These are phyloP conservation scores for Aphanoascus verrucosus DNA, from an alignment of 2,329 filamentous ascomycete genomes.

Conservation along the genomic window DNA sequence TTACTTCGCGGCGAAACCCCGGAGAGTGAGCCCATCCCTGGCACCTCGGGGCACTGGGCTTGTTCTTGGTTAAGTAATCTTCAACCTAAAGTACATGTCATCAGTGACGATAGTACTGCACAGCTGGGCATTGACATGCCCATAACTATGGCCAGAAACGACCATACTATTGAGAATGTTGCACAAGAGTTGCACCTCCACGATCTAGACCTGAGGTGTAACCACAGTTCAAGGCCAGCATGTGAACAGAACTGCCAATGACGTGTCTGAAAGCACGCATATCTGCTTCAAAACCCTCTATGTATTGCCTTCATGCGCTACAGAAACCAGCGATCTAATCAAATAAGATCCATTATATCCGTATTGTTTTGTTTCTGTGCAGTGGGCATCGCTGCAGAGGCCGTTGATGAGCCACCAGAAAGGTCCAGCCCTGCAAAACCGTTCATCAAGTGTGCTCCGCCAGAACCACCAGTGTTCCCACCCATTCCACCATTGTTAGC, in stretches of 20 bases:
- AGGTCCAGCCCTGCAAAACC: conserved; percentile 77
- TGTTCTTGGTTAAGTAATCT: no score
- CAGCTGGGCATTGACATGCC: no score
- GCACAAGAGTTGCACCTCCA: no score
- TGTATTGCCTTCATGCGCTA: not conserved
- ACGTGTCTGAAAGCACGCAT: not conserved
- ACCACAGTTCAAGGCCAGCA: not conserved
- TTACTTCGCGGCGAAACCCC: no score
- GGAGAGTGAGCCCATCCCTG: no score
- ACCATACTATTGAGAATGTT: no score
- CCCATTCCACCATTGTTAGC: conserved; percentile 17
- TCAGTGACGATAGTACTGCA: no score
- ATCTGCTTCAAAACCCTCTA: not conserved
- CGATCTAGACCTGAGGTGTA: no score
- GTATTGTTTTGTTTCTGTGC: conserved; percentile 43
- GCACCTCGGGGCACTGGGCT: no score
- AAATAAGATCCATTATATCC: conserved; percentile 48
- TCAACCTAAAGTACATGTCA: no score
- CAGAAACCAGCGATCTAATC: conserved; percentile 15
- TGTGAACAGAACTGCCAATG: not conserved
- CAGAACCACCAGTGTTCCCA: conserved; percentile 18
- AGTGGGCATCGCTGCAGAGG: conserved; percentile 16
- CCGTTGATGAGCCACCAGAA: conserved; percentile 42
- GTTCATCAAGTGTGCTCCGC: conserved; percentile 54
- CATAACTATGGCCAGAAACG: no score